phyloP scores from a whole-genome alignment of 495 filamentous ascomycete genomes.

The Friedmanniomyces simplex region DNA sequence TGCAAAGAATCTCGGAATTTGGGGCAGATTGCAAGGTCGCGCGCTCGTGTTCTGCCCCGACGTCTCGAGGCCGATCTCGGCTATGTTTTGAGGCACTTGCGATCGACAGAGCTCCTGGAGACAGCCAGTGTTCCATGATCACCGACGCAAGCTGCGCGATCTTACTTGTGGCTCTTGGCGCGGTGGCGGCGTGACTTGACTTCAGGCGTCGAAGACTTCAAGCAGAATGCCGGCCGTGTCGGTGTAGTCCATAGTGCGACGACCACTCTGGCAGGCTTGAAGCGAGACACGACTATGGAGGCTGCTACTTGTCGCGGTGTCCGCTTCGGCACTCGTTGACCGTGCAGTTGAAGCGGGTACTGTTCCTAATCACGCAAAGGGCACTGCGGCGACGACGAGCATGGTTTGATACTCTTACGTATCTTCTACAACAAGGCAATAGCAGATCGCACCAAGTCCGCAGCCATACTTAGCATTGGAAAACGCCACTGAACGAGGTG shows the following conservation, averaged over 20 bases:
- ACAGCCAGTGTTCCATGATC: slow-evolving; percentile 44
- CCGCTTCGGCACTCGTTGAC: too few species aligned
- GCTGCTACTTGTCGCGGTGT: too few species aligned
- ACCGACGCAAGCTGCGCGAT: slow-evolving; percentile 28
- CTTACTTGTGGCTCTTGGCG: not conserved
- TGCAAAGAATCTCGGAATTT: slow-evolving; percentile 15
- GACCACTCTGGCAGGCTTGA: too few species aligned
- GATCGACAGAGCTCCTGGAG: slow-evolving; percentile 47
- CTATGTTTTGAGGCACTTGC: slow-evolving; percentile 43
- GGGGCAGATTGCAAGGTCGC: slow-evolving; percentile 11
- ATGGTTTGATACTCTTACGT: too few species aligned
- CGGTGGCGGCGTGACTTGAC: not conserved
- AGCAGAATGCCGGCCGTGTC: not conserved
- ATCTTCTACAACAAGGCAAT: too few species aligned
- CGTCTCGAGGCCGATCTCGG: slow-evolving; percentile 39
- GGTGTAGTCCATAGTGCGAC: not conserved
- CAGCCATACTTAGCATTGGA: too few species aligned
- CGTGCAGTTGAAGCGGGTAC: too few species aligned
- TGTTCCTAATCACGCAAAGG: too few species aligned
- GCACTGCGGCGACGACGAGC: too few species aligned
- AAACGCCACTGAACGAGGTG: too few species aligned
- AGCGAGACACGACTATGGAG: not conserved
- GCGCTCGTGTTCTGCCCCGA: slow-evolving; percentile 4
- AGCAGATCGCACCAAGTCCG: too few species aligned
- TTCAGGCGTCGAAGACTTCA: slow-evolving; percentile 7